These are phyloP conservation scores for Isatis lusitanica DNA, from an alignment of 441 rosid genomes.

Conservation along the genomic window DNA sequence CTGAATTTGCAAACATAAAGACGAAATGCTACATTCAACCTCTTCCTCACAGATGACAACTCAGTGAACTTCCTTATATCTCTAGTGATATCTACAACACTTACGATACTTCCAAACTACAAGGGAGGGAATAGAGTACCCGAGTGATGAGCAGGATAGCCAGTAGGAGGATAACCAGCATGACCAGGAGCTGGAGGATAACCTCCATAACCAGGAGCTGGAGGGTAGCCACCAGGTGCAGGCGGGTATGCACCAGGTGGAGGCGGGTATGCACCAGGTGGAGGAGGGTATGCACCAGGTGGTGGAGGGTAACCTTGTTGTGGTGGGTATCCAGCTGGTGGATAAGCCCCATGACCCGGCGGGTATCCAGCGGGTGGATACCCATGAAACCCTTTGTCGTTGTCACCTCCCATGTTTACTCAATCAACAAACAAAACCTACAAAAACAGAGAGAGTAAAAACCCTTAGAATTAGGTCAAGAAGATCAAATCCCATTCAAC, in stretches of 20 bases:
- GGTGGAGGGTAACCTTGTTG: slow-evolving; percentile 21
- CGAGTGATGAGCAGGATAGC: slow-evolving; percentile 49
- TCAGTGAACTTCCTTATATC: not conserved
- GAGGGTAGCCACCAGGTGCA: slow-evolving; percentile 43
- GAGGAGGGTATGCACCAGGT: slow-evolving; percentile 30
- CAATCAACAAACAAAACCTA: slow-evolving; percentile 18
- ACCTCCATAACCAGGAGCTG: slow-evolving; percentile 32
- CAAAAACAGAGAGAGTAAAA: not conserved
- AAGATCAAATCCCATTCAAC: not conserved
- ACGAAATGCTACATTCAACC: too few relatives aligned
- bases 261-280: slow-evolving; percentile 40
- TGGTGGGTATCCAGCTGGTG: slow-evolving; percentile 37
- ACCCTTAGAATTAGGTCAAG: not conserved
- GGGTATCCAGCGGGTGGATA: slow-evolving; percentile 40
- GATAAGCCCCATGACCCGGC: slow-evolving; percentile 28
- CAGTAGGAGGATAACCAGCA: slow-evolving; percentile 38
- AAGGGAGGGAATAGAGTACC: slow-evolving; percentile 32
- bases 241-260: slow-evolving; percentile 38
- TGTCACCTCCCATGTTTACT: slow-evolving; percentile 56
- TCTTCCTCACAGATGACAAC: too few relatives aligned
- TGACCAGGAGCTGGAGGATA: slow-evolving; percentile 32
- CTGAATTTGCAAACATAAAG: not conserved
- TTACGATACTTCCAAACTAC: not conserved
- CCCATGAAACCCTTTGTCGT: slow-evolving; percentile 48
- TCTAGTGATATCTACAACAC: not conserved